phyloP scores from a whole-genome alignment of 2,329 filamentous ascomycete species.

The Zalaria sp. region DNA sequence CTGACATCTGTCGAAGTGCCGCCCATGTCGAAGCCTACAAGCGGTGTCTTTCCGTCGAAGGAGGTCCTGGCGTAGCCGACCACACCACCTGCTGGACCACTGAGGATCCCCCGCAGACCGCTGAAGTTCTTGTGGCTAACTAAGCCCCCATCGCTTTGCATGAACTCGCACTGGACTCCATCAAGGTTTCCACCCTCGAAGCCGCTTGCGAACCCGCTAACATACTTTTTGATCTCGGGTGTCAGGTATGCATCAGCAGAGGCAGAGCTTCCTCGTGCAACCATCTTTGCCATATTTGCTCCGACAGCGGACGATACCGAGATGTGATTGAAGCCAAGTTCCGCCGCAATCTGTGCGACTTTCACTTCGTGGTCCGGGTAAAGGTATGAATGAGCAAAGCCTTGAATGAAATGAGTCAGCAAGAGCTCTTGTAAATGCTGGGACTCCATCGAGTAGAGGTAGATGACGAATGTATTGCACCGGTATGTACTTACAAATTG shows the following conservation, averaged over 20 bases:
- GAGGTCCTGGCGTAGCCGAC: conserved; percentile 19
- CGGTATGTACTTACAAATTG: background rate
- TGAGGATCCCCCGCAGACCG: conserved; percentile 17
- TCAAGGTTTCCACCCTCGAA: conserved; percentile 9
- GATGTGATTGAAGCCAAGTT: conserved; percentile 13
- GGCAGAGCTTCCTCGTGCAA: conserved; percentile 7
- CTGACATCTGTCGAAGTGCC: conserved; percentile 20
- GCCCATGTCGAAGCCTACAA: conserved; percentile 17
- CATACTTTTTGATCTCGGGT: conserved; percentile 7
- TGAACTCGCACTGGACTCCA: conserved; percentile 17
- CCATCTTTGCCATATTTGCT: conserved; percentile 10
- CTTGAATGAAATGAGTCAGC: too few relatives aligned
- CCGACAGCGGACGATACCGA: conserved; percentile 13
- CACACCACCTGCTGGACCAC: conserved; percentile 22
- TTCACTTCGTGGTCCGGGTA: conserved; percentile 18
- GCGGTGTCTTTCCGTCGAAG: conserved; percentile 14
- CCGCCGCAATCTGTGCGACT: conserved; percentile 13
- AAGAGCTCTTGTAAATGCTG: too few relatives aligned
- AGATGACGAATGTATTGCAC: too few relatives aligned
- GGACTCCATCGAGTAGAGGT: too few relatives aligned
- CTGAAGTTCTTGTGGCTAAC: conserved; percentile 14
- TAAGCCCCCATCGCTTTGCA: conserved; percentile 20
- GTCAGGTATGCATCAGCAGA: conserved; percentile 9
- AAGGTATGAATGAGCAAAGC: conserved; percentile 18
- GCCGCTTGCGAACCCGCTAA: conserved; percentile 7